These are phyloP conservation scores for Herpetomonas tarakana DNA, from an alignment of 208 protist genomes.

Conservation along the genomic window DNA sequence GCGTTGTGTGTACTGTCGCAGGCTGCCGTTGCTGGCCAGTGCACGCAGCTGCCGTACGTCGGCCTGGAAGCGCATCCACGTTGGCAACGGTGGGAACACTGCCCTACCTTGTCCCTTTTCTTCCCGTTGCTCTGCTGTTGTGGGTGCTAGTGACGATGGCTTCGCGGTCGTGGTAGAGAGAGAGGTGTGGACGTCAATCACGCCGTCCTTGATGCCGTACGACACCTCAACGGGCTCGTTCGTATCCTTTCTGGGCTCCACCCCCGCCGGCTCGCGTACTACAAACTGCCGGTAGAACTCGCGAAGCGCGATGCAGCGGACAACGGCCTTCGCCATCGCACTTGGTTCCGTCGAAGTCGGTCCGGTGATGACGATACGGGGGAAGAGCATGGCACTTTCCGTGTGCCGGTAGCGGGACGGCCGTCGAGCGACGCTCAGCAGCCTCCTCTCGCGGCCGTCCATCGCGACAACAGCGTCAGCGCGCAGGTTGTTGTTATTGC, in stretches of 20 bases:
- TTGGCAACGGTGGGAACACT: conserved; percentile 35
- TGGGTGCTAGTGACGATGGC: neutral
- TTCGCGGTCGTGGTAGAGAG: neutral
- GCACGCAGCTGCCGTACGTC: conserved; percentile 48
- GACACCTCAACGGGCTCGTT: neutral
- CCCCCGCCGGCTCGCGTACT: neutral
- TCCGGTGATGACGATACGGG: conserved; percentile 71
- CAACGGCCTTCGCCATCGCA: conserved; percentile 30
- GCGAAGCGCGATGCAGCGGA: conserved; percentile 25
- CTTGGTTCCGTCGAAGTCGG: conserved; percentile 27
- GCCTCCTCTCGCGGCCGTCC: neutral
- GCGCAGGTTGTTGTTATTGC: neutral
- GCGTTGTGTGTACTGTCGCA: conserved; percentile 72
- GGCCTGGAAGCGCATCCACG: conserved; percentile 58
- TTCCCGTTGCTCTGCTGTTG: neutral
- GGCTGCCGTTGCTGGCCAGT: conserved; percentile 28
- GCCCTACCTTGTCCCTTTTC: neutral
- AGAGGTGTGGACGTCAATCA: conserved; percentile 28
- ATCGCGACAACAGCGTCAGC: too few species aligned
- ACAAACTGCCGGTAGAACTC: conserved; percentile 55
- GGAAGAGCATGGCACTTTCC: conserved; percentile 41
- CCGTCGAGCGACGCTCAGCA: conserved; percentile 10
- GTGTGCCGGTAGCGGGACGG: conserved; percentile 9
- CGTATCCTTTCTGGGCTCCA: neutral
- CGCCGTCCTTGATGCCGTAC: conserved; percentile 20